Percentiles rank a stretch among this genome's conserved stretches.
phyloP scores from a whole-genome alignment of 305 asterid genomes.

The Fraxinus floribunda region DNA sequence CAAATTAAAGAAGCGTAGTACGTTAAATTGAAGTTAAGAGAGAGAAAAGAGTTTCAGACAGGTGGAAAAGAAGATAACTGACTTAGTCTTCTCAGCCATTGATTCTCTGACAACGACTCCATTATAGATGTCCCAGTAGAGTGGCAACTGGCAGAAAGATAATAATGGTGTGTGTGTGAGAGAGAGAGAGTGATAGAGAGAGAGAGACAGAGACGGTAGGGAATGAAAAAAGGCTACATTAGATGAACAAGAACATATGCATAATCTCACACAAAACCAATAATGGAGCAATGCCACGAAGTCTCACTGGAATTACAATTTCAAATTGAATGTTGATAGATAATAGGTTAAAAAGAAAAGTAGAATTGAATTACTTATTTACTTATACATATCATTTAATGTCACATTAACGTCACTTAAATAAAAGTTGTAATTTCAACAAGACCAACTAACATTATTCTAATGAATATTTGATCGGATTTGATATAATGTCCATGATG shows the following conservation, averaged over 20 bases:
- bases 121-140: slow-evolving; percentile 28
- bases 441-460: too few species aligned
- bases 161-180: background rate
- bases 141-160: slow-evolving; percentile 34
- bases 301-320: too few species aligned
- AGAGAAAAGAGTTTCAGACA: slow-evolving; percentile 25
- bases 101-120: slow-evolving; percentile 48
- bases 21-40: background rate
- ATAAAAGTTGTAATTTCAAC: too few species aligned
- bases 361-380: too few species aligned
- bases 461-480: too few species aligned
- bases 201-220: background rate
- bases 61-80: slow-evolving; percentile 35
- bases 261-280: background rate
- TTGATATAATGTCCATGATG: too few species aligned
- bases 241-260: background rate
- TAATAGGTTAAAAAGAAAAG: too few species aligned
- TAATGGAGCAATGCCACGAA: background rate
- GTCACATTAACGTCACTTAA: too few species aligned
- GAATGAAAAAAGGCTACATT: background rate
- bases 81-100: slow-evolving; percentile 43
- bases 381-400: too few species aligned
- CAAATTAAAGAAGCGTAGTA: background rate
- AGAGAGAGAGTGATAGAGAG: too few species aligned
- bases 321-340: too few species aligned